These are phyloP conservation scores for Thermomyces lanuginosus DNA, from an alignment of 2,329 filamentous ascomycete species.

Conservation along the genomic window DNA sequence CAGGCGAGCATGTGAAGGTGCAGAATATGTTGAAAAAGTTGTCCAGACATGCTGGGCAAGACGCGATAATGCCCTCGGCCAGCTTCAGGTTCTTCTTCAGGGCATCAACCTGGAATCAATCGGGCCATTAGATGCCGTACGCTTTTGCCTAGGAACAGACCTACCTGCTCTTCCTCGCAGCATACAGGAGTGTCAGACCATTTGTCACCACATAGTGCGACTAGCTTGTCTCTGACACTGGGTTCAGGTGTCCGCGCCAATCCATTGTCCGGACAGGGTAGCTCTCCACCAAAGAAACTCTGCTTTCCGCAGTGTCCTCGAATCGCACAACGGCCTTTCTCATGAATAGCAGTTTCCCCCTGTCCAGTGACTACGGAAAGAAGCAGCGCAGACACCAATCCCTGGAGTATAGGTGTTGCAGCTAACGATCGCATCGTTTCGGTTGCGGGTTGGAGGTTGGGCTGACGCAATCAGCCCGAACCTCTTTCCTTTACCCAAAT, in stretches of 20 bases:
- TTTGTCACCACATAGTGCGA: slow-evolving; percentile 70
- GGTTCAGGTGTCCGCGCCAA: slow-evolving; percentile 58
- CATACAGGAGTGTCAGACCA: slow-evolving; percentile 77
- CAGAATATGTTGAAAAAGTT: slow-evolving; percentile 99
- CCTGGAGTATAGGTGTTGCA: too few relatives aligned
- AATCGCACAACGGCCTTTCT: slow-evolving; percentile 76
- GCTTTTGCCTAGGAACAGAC: slow-evolving; percentile 4
- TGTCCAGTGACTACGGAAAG: slow-evolving; percentile 14
- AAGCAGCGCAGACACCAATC: slow-evolving; percentile 14
- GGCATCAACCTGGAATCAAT: slow-evolving; percentile 48
- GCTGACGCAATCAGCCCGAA: too few relatives aligned
- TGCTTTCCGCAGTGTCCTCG: slow-evolving; percentile 83
- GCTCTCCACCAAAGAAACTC: slow-evolving; percentile 71
- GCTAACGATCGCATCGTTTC: slow-evolving; percentile 13
- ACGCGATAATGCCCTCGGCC: slow-evolving; percentile 74
- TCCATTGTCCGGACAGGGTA: slow-evolving; percentile 87
- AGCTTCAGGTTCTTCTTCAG: slow-evolving; percentile 73
- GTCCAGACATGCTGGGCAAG: slow-evolving; percentile 89
- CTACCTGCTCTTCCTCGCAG: slow-evolving; percentile 60
- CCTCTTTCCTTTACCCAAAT: too few relatives aligned
- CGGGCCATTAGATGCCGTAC: too few relatives aligned
- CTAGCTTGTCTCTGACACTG: slow-evolving; percentile 57
- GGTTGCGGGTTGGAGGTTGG: too few relatives aligned
- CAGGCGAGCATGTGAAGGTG: slow-evolving; percentile 92
- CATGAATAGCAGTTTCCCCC: slow-evolving; percentile 44